Percentiles rank a stretch among this genome's conserved stretches.
Evolutionary conservation across 2,329 filamentous ascomycete species (phyloP).

Genomic region (Hypoxylon sp.): DNA sequence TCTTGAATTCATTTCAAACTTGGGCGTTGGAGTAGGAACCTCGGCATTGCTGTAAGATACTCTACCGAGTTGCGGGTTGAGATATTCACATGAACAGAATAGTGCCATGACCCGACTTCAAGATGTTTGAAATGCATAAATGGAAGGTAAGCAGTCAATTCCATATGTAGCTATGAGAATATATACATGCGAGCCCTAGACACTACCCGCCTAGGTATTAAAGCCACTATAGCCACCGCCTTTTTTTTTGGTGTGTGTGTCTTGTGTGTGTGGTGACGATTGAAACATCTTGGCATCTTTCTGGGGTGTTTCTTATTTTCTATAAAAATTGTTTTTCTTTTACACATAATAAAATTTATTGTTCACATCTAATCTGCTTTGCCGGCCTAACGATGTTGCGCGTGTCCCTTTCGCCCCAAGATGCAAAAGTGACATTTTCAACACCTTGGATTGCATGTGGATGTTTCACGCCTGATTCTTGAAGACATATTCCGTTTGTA

Average conservation of each 20-base stretch:
- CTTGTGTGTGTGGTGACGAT: not conserved
- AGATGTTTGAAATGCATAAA: not conserved
- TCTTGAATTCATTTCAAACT: not conserved
- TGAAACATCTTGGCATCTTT: not conserved
- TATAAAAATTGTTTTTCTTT: too few relatives aligned
- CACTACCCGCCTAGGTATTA: not conserved
- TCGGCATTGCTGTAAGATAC: not conserved
- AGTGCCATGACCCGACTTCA: not conserved
- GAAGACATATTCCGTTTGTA: constrained; percentile 10
- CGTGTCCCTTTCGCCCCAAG: not conserved
- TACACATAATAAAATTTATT: not conserved
- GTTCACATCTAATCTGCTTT: not conserved
- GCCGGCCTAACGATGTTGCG: not conserved
- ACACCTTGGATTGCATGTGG: not conserved
- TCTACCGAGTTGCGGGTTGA: not conserved
- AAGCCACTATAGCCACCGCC: not conserved
- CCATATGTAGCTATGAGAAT: not conserved
- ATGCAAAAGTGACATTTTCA: not conserved
- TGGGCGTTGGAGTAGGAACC: not conserved
- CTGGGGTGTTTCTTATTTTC: too few relatives aligned
- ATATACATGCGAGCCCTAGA: not conserved
- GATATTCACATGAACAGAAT: not conserved
- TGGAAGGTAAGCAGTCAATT: not conserved
- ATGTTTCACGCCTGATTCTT: constrained; percentile 7
- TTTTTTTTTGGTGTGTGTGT: too few relatives aligned